Evolutionary conservation across 2,329 filamentous ascomycete species (phyloP).

Genomic region (Dactylellina leptospora): DNA sequence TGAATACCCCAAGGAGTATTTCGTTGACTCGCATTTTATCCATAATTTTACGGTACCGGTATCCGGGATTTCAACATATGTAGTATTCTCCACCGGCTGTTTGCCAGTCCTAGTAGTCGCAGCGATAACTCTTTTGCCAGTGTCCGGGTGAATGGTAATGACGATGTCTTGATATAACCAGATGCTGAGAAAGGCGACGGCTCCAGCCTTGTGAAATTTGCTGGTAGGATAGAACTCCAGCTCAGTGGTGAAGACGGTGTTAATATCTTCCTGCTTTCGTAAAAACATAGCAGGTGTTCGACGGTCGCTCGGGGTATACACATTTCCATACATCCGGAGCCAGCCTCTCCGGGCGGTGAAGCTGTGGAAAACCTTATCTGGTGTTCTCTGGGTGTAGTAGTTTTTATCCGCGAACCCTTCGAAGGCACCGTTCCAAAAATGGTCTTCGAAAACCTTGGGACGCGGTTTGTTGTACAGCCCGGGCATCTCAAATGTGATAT

Average conservation of each 20-base stretch:
- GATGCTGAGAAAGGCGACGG: slow-evolving; percentile 50
- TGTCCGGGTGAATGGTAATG: slow-evolving; percentile 53
- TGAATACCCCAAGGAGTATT: slow-evolving; percentile 54
- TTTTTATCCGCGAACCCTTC: slow-evolving; percentile 55
- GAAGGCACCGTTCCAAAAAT: slow-evolving; percentile 58
- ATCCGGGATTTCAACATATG: slow-evolving; percentile 50
- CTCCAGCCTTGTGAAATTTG: slow-evolving; percentile 52
- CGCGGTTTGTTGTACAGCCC: slow-evolving; percentile 56
- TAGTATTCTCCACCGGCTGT: slow-evolving; percentile 49
- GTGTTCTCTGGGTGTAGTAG: slow-evolving; percentile 61
- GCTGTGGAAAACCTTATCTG: slow-evolving; percentile 63
- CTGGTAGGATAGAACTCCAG: slow-evolving; percentile 54
- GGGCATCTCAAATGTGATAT: slow-evolving; percentile 61
- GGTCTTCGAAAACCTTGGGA: slow-evolving; percentile 59
- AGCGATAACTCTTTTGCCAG: slow-evolving; percentile 49
- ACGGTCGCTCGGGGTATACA: slow-evolving; percentile 65
- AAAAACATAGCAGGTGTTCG: slow-evolving; percentile 66
- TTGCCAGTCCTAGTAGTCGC: slow-evolving; percentile 48
- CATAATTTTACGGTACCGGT: slow-evolving; percentile 49
- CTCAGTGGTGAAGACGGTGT: slow-evolving; percentile 53
- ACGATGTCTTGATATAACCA: slow-evolving; percentile 54
- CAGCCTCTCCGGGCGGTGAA: slow-evolving; percentile 62
- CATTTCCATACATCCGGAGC: slow-evolving; percentile 65
- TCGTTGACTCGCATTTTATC: slow-evolving; percentile 54
- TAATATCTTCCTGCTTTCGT: slow-evolving; percentile 63